phyloP scores from a whole-genome alignment of 169 alveolate genomes.

The Theileria sp. region DNA sequence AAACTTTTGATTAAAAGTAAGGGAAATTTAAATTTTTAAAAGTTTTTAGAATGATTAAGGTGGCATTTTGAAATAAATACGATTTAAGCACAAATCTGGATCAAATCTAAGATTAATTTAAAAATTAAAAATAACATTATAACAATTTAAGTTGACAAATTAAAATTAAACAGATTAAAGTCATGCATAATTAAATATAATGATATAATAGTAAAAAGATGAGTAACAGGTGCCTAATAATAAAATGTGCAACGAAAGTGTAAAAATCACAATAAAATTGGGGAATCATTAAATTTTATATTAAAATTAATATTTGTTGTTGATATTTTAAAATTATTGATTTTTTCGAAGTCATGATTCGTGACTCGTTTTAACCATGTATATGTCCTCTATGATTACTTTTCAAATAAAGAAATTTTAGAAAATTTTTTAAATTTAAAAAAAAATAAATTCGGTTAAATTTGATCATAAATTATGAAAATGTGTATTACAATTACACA shows the following conservation, averaged over 20 bases:
- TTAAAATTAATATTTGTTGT: neutral
- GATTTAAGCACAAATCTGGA: neutral
- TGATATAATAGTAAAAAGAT: neutral
- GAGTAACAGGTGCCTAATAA: neutral
- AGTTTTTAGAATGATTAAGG: neutral
- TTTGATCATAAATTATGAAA: neutral
- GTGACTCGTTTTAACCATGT: neutral
- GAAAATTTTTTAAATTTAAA: neutral
- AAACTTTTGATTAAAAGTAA: neutral
- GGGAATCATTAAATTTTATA: neutral
- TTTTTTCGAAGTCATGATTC: neutral
- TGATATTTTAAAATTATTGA: neutral
- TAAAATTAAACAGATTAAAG: neutral
- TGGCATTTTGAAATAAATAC: neutral
- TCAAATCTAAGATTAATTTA: neutral
- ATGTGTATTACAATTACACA: neutral
- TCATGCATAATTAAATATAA: neutral
- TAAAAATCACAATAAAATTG: no score
- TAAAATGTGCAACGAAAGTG: neutral
- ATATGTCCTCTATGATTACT: neutral
- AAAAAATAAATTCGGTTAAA: neutral
- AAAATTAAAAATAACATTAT: neutral
- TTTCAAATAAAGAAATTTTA: no score
- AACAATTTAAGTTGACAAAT: neutral
- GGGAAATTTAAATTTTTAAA: neutral